A percentile compares a stretch with the other conserved stretches of the same genome.
These are phyloP conservation scores for Pseudocercospora fuligena DNA, from an alignment of 2,329 filamentous ascomycete species.

Conservation along the genomic window DNA sequence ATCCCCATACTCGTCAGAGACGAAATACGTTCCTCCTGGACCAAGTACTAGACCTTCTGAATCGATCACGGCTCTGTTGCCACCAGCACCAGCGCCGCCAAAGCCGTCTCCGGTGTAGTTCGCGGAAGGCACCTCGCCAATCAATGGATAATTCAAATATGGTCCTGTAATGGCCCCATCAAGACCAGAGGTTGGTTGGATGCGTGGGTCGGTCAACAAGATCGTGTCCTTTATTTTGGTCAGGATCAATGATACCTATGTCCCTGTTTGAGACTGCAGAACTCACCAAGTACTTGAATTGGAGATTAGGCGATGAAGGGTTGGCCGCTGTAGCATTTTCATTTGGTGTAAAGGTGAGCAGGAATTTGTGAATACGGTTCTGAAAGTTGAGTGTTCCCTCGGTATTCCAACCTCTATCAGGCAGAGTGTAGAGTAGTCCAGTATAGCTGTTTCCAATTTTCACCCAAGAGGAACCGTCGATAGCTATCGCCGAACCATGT, in stretches of 20 bases:
- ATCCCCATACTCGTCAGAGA: slow-evolving; percentile 68
- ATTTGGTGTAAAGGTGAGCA: slow-evolving; percentile 62
- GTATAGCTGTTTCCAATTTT: slow-evolving; percentile 59
- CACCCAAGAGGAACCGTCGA: slow-evolving; percentile 65
- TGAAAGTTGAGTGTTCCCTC: slow-evolving; percentile 72
- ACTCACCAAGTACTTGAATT: slow-evolving; percentile 59
- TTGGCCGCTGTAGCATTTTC: slow-evolving; percentile 56
- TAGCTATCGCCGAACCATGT: slow-evolving; percentile 68
- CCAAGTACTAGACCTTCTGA: slow-evolving; percentile 69
- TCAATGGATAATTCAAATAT: slow-evolving; percentile 57
- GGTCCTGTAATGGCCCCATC: slow-evolving; percentile 61
- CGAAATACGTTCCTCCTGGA: slow-evolving; percentile 67
- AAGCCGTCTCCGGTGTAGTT: slow-evolving; percentile 72
- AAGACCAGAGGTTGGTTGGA: slow-evolving; percentile 66
- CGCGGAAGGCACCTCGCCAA: slow-evolving; percentile 60
- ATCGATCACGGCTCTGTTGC: slow-evolving; percentile 65
- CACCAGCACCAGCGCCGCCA: slow-evolving; percentile 64
- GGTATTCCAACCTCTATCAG: slow-evolving; percentile 70
- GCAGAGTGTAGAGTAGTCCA: slow-evolving; percentile 66
- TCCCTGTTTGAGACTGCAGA: neutral
- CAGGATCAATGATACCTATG: neutral
- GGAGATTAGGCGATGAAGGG: slow-evolving; percentile 64
- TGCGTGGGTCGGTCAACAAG: slow-evolving; percentile 66
- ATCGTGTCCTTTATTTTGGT: slow-evolving; percentile 58
- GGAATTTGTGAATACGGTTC: slow-evolving; percentile 70